Percentiles rank a stretch among this genome's conserved stretches.
Evolutionary conservation across 331 rosid genomes (phyloP).

Genomic region (Quercus tomentella): DNA sequence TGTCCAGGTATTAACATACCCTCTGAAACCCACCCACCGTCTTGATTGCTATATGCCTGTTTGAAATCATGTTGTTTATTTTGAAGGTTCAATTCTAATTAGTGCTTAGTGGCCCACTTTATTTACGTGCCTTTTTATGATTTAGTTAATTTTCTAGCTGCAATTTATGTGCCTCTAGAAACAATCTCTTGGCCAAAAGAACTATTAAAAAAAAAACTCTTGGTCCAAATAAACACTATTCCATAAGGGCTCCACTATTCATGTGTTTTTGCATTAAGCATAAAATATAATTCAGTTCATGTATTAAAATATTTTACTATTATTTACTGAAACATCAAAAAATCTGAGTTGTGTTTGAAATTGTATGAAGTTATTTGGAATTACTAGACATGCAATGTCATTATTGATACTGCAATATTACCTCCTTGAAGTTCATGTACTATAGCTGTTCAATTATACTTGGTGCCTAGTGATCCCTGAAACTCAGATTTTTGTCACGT

Average conservation of each 20-base stretch:
- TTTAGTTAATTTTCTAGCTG: neutral
- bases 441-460: neutral
- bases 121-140: neutral
- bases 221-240: neutral
- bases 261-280: neutral
- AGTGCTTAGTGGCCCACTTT: neutral
- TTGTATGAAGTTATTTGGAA: neutral
- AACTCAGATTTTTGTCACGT: neutral
- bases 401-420: neutral
- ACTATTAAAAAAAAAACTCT: neutral
- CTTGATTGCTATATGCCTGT: neutral
- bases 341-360: neutral
- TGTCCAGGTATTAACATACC: constrained; percentile 59
- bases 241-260: neutral
- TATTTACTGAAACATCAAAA: neutral
- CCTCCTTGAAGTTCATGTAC: neutral
- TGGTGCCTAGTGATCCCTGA: neutral
- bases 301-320: neutral
- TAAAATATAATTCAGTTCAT: neutral
- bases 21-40: neutral
- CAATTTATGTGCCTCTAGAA: neutral
- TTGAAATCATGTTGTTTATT: neutral
- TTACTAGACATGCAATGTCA: neutral
- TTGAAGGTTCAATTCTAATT: neutral
- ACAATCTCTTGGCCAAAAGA: neutral